Evolutionary conservation across 768 basidiomycete species (phyloP).

Genomic region (Hemileccinum impolitum): DNA sequence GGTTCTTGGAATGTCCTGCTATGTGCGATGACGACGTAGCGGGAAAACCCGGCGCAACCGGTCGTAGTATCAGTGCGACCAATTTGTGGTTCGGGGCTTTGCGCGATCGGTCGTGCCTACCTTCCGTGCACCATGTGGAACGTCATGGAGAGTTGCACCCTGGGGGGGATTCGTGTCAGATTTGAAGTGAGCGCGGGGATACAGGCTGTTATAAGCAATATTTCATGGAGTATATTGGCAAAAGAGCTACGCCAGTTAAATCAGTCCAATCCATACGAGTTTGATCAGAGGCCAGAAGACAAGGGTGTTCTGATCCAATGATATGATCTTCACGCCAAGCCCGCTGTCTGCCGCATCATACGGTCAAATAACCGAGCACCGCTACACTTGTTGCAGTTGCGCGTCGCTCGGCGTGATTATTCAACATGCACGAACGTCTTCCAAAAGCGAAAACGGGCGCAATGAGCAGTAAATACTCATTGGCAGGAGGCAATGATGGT

Average conservation of each 20-base stretch:
- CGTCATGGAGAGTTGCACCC: too few species aligned
- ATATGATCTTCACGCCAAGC: not conserved
- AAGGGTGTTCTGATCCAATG: not conserved
- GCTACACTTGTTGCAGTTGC: not conserved
- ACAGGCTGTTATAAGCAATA: too few species aligned
- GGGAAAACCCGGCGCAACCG: too few species aligned
- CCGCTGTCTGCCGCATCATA: not conserved
- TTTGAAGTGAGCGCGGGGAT: too few species aligned
- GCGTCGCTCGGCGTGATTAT: not conserved
- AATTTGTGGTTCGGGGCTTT: too few species aligned
- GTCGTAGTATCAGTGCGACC: too few species aligned
- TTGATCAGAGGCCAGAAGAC: not conserved
- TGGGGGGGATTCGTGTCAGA: too few species aligned
- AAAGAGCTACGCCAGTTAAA: not conserved
- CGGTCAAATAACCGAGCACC: not conserved
- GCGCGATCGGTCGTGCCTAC: too few species aligned
- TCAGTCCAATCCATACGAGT: not conserved
- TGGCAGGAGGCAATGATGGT: constrained; percentile 2
- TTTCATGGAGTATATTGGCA: too few species aligned
- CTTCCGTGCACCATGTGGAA: too few species aligned
- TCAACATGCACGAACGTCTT: not conserved
- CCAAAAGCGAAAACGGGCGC: not conserved
- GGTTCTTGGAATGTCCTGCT: too few species aligned
- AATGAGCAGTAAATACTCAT: not conserved
- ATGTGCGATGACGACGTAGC: too few species aligned